Evolutionary conservation across 768 basidiomycete genomes (phyloP).

Genomic region (Pilatotrama ljubarskyi): DNA sequence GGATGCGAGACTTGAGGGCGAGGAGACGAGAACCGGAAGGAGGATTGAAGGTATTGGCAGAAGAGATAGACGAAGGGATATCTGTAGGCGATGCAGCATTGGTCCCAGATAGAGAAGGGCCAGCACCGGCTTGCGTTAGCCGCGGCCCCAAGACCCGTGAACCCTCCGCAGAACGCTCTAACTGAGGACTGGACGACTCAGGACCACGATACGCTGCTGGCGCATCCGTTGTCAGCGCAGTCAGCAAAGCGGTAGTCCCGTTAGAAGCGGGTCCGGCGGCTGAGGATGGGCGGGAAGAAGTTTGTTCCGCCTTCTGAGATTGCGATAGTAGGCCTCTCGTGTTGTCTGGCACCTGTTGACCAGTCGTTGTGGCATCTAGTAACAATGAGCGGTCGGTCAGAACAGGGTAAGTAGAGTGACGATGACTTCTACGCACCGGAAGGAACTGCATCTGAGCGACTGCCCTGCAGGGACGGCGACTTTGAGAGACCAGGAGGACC

Average conservation of each 20-base stretch:
- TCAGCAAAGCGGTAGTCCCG: neutral
- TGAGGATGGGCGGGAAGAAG: neutral
- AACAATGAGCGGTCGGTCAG: neutral
- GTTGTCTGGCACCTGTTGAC: neutral
- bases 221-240: neutral
- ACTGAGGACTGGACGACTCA: slow-evolving; percentile 8
- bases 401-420: too few relatives aligned
- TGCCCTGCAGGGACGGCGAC: slow-evolving; percentile 7
- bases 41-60: slow-evolving; percentile 37
- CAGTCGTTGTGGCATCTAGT: slow-evolving; percentile 2
- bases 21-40: slow-evolving; percentile 46
- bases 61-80: slow-evolving; percentile 16
- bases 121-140: neutral
- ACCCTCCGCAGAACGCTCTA: slow-evolving; percentile 7
- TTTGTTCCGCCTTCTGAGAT: neutral
- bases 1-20: slow-evolving; percentile 37
- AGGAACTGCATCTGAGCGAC: neutral
- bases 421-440: neutral
- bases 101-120: slow-evolving; percentile 6
- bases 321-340: neutral
- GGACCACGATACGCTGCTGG: neutral
- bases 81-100: slow-evolving; percentile 14
- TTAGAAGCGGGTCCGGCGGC: neutral
- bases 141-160: slow-evolving; percentile 18
- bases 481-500: slow-evolving; percentile 11